phyloP scores from a whole-genome alignment of 768 basidiomycete species.

The Lactarius tabidus region DNA sequence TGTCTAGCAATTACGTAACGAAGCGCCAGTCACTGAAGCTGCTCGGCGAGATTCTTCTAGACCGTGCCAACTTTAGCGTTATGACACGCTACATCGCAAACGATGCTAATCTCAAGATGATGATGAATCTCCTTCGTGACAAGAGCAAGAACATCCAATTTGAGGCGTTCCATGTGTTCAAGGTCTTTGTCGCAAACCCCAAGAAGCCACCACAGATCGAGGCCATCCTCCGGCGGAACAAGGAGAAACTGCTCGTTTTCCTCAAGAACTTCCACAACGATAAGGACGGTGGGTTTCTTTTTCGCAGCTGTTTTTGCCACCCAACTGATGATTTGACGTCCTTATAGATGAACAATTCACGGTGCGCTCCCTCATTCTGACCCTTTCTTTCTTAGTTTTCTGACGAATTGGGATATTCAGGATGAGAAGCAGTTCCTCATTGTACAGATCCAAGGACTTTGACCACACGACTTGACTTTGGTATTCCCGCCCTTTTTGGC shows the following conservation, averaged over 20 bases:
- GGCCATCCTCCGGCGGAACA: conserved; percentile 84
- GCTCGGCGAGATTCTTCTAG: conserved; percentile 94
- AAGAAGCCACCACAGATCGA: conserved; percentile 98
- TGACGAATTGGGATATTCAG: conserved; percentile 32
- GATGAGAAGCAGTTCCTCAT: conserved; percentile 97
- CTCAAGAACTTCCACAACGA: conserved; percentile 95
- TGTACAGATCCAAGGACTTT: conserved; percentile 81
- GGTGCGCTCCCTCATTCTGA: conserved; percentile 37
- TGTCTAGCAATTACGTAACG: conserved; percentile 97
- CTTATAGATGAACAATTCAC: conserved; percentile 88
- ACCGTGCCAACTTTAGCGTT: conserved; percentile 96
- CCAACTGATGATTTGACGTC: not conserved
- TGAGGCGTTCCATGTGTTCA: conserved; percentile 99
- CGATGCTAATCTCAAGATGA: conserved; percentile 97
- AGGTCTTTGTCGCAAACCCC: conserved; percentile 99
- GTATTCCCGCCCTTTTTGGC: not conserved
- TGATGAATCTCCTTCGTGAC: conserved; percentile 98
- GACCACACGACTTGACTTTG: not conserved
- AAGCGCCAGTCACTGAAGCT: conserved; percentile 98
- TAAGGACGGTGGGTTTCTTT: conserved; percentile 69
- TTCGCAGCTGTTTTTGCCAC: not conserved
- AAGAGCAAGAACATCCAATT: conserved; percentile 99
- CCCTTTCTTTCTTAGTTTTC: conserved; percentile 4
- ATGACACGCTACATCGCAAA: conserved; percentile 97
- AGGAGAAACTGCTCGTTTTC: conserved; percentile 88